Evolutionary conservation across 768 basidiomycete species (phyloP), one percentile per base, ranked within the genome.

Genomic region (Collybia sp.): DNA sequence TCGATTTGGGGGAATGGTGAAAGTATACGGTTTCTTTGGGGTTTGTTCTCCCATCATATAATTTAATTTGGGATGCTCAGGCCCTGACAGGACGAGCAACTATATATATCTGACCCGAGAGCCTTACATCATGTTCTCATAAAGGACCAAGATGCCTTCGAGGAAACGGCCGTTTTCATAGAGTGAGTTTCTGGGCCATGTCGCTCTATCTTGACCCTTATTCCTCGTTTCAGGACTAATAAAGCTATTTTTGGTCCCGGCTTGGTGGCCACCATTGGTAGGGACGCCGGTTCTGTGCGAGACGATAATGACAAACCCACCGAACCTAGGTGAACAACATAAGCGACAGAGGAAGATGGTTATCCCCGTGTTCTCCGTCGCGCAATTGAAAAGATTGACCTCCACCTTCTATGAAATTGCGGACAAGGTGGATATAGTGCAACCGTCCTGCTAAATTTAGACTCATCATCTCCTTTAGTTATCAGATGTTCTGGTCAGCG

Each of bases 271-370:
- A 73, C 67, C 10, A 64, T 58, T 40, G 68, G 69, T 67, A 15
- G n/a, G 13, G 35, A 37, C 35, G 17, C 35, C 35, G 35, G 13
- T 37, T 37, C 10, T n/a, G 35, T 25, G 25, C 25, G 25, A 25
- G 25, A 25, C 3, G 25, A 25, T 8, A 25, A 25, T 42, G 6
- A 36, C 43, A 42, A 20, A 5, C 42, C n/a, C 20, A 18, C 33
- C 39, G 37, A 44, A 43, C 43, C 19, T 40, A 67, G 69, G 77
- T 47, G 59, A 66, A 53, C 54, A 69, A 53, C 77, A 79, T 52
- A 68, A 68, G 55, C 63, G 62, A 18, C 76, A 79, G 54, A 63
- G 77, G 15, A 76, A 76, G 53, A 61, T 76, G 33, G 69, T 77
- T 36, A 68, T 60, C 40, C 70, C 75, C 2, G 65, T 76, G 8